phyloP scores from a whole-genome alignment of 176 grass and related monocot genomes.

The Carex pumila region DNA sequence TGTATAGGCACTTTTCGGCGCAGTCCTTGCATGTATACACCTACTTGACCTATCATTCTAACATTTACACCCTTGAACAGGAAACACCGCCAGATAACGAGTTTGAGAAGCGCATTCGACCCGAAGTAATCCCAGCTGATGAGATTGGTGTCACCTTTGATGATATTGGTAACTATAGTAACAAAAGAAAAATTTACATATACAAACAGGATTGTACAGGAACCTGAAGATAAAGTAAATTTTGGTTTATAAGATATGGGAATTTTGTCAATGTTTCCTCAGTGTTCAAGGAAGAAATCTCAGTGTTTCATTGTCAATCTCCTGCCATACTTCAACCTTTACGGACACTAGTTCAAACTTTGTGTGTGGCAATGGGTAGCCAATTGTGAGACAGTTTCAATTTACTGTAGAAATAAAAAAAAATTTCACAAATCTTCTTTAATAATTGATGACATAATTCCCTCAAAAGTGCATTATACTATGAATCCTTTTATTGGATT shows the following conservation, averaged over 20 bases:
- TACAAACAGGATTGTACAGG: neutral
- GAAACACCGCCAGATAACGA: constrained; percentile 89
- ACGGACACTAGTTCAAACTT: neutral
- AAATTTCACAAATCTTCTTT: neutral
- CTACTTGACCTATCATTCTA: neutral
- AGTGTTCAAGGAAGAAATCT: neutral
- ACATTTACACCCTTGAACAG: constrained; percentile 27
- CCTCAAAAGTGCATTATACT: neutral
- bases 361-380: neutral
- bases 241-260: neutral
- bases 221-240: neutral
- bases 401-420: neutral
- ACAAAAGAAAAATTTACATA: neutral
- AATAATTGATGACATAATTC: neutral
- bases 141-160: constrained; percentile 94
- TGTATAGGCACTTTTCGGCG: neutral
- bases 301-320: neutral
- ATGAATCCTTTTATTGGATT: neutral
- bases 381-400: neutral
- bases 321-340: neutral
- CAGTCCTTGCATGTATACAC: neutral
- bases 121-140: constrained; percentile 81
- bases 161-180: constrained; percentile 48
- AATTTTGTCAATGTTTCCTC: neutral
- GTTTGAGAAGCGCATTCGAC: constrained; percentile 91